These are phyloP conservation scores for Aureobasidium pullulans DNA, from an alignment of 2,329 filamentous ascomycete species.

Conservation along the genomic window DNA sequence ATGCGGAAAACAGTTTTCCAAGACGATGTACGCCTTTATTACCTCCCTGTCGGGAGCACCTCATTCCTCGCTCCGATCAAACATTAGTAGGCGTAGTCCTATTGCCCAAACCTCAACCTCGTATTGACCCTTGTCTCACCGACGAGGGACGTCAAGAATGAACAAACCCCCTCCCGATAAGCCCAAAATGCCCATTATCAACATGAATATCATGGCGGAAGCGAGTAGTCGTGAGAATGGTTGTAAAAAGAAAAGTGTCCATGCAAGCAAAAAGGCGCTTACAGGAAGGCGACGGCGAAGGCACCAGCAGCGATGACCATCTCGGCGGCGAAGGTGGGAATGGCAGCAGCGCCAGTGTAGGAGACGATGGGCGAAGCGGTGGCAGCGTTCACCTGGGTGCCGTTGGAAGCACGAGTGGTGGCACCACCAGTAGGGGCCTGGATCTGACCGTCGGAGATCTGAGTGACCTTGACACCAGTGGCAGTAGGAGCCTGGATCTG, in stretches of 20 bases:
- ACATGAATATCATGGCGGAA: conserved; percentile 13
- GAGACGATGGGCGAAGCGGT: conserved; percentile 16
- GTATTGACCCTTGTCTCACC: not conserved
- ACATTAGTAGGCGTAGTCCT: conserved; percentile 12
- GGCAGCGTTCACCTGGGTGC: conserved; percentile 10
- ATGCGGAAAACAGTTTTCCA: not conserved
- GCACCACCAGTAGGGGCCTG: conserved; percentile 14
- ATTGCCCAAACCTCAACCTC: conserved; percentile 2
- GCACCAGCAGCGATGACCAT: conserved; percentile 27
- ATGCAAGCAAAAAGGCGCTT: conserved; percentile 16
- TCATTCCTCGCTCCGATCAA: not conserved
- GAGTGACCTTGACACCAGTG: conserved; percentile 13
- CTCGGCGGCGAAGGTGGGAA: conserved; percentile 20
- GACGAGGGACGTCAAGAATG: not conserved
- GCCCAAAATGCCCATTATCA: conserved; percentile 12
- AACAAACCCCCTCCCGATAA: not conserved
- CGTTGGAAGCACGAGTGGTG: conserved; percentile 2
- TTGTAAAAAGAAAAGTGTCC: not conserved
- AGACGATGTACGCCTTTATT: conserved; percentile 4
- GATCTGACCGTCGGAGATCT: conserved; percentile 23
- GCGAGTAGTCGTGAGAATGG: not conserved
- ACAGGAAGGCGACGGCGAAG: conserved; percentile 24
- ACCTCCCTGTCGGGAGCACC: not conserved
- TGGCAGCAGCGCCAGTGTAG: conserved; percentile 28
- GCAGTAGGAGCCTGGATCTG: conserved; percentile 15